A percentile compares a stretch with the other conserved stretches of the same genome.
Evolutionary conservation across 352 stramenopile species (phyloP).

Genomic region (Peronospora farinosa): DNA sequence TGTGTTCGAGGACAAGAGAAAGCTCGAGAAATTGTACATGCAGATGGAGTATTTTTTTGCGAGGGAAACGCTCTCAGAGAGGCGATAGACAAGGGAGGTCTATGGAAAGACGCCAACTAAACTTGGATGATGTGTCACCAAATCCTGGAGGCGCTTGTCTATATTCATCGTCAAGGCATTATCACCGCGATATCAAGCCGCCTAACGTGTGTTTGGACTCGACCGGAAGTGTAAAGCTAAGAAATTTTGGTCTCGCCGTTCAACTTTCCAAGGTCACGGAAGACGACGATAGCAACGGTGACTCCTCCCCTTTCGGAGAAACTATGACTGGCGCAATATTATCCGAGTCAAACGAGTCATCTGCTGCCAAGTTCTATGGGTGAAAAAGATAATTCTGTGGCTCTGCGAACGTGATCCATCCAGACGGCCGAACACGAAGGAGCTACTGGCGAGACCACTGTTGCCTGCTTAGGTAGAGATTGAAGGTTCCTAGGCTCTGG

Average conservation of each 20-base stretch:
- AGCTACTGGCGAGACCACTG: constrained; percentile 60
- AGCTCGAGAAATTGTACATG: constrained; percentile 83
- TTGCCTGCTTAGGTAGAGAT: constrained; percentile 81
- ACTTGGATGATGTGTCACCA: constrained; percentile 93
- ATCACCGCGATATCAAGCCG: constrained; percentile 90
- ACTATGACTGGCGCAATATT: constrained; percentile 31
- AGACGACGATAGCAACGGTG: constrained; percentile 32
- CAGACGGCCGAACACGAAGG: constrained; percentile 60
- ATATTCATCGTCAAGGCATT: constrained; percentile 91
- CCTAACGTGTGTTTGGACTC: constrained; percentile 93
- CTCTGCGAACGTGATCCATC: constrained; percentile 77
- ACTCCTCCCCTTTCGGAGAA: constrained; percentile 13
- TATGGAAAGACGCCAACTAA: constrained; percentile 81
- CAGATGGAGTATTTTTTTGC: constrained; percentile 98
- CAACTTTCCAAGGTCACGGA: constrained; percentile 50
- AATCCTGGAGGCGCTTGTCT: constrained; percentile 91
- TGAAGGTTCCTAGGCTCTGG: constrained; percentile 72
- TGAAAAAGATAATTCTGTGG: constrained; percentile 85
- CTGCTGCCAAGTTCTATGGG: constrained; percentile 64
- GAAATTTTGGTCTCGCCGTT: constrained; percentile 93
- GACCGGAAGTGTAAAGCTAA: constrained; percentile 88
- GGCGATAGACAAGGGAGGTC: constrained; percentile 88
- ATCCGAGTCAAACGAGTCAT: constrained; percentile 53
- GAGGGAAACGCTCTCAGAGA: constrained; percentile 89
- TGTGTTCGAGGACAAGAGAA: constrained; percentile 31